phyloP scores from a whole-genome alignment of 371 early-diverging fungal genomes.

The Rhizopus sp. region DNA sequence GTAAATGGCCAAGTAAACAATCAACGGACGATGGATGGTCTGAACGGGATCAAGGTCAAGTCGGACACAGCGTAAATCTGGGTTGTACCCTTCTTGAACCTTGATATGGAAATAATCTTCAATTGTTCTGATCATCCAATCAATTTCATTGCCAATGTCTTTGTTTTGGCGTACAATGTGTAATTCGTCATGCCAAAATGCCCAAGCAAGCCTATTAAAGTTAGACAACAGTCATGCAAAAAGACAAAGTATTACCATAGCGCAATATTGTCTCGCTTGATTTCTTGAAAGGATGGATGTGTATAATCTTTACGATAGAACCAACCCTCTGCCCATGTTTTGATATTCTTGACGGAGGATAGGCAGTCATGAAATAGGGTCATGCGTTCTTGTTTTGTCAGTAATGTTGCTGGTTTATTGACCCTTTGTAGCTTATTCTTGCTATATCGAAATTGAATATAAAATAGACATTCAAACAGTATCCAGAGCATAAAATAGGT shows the following conservation, averaged over 20 bases:
- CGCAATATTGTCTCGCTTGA: slow-evolving; percentile 50
- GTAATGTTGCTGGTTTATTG: slow-evolving; percentile 14
- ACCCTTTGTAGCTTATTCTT: slow-evolving; percentile 33
- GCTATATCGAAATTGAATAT: slow-evolving; percentile 35
- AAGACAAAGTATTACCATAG: slow-evolving; percentile 38
- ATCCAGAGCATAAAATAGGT: slow-evolving; percentile 28
- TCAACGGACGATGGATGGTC: slow-evolving; percentile 62
- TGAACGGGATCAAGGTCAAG: slow-evolving; percentile 64
- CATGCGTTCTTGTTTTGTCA: slow-evolving; percentile 30
- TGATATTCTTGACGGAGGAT: slow-evolving; percentile 34
- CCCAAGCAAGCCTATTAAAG: slow-evolving; percentile 55
- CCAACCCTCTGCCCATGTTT: slow-evolving; percentile 56
- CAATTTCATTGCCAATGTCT: slow-evolving; percentile 43
- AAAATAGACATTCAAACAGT: slow-evolving; percentile 45
- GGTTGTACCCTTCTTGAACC: slow-evolving; percentile 58
- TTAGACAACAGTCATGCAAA: neutral
- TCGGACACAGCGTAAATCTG: slow-evolving; percentile 52
- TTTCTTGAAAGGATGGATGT: slow-evolving; percentile 44
- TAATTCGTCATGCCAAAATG: slow-evolving; percentile 53
- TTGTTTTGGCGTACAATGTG: slow-evolving; percentile 36
- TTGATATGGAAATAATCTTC: slow-evolving; percentile 43
- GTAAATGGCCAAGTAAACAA: slow-evolving; percentile 51
- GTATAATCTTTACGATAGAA: slow-evolving; percentile 42
- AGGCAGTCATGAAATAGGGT: slow-evolving; percentile 49
- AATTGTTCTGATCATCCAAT: slow-evolving; percentile 45